A percentile compares a stretch with the other conserved stretches of the same genome.
Evolutionary conservation across 805 yeast species (phyloP).

Genomic region (Kodamaea fukazawae): DNA sequence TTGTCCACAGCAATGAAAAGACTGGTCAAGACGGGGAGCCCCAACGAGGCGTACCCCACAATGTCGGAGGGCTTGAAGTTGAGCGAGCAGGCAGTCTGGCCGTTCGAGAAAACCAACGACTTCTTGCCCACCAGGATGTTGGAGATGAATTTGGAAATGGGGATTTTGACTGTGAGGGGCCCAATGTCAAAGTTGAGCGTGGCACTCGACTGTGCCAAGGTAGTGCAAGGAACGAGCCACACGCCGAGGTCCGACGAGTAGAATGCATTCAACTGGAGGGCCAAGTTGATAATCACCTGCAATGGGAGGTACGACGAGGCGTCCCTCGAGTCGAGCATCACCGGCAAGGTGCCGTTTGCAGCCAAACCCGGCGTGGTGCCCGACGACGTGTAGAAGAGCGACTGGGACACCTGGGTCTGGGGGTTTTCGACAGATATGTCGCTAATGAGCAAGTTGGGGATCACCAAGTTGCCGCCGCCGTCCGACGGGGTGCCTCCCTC

Average conservation of each 20-base stretch:
- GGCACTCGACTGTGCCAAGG: conserved; percentile 46
- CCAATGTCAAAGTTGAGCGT: conserved; percentile 53
- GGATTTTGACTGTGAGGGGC: conserved; percentile 47
- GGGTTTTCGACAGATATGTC: conserved; percentile 26
- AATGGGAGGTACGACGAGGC: conserved; percentile 52
- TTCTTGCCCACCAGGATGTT: conserved; percentile 35
- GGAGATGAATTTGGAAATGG: conserved; percentile 46
- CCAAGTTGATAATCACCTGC: conserved; percentile 55
- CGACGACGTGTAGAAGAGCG: conserved; percentile 19
- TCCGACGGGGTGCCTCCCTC: conserved; percentile 10
- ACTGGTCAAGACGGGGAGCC: conserved; percentile 53
- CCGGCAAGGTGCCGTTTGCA: conserved; percentile 40
- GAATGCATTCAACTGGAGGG: conserved; percentile 67
- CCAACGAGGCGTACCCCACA: conserved; percentile 54
- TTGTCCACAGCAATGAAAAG: conserved; percentile 63
- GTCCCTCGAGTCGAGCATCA: conserved; percentile 56
- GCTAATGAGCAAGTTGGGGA: conserved; percentile 33
- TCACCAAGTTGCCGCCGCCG: conserved; percentile 12
- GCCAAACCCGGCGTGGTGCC: conserved; percentile 1
- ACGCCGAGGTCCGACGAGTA: conserved; percentile 44
- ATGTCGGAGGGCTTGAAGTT: conserved; percentile 46
- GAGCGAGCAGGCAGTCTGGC: conserved; percentile 56
- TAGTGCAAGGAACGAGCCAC: conserved; percentile 65
- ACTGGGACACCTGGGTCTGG: conserved; percentile 32
- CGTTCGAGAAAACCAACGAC: conserved; percentile 48